Conservation (phyloP, 495 filamentous ascomycete species). For the Neurospora sp. region DNA sequence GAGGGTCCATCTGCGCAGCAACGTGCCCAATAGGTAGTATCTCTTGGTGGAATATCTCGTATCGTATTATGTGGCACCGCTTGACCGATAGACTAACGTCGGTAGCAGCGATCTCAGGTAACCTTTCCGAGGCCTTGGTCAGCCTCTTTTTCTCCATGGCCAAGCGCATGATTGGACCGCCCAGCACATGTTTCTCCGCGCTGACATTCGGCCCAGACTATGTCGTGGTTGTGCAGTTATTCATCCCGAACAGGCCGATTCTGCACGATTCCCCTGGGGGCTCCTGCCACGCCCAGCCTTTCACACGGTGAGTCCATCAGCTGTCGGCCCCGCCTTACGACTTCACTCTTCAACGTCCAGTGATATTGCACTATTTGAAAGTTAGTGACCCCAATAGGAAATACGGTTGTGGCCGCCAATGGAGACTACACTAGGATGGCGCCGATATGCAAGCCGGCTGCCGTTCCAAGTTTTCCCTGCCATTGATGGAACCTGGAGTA, state of each 20-base stretch:
- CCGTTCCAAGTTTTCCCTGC: not conserved
- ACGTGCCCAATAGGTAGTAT: not conserved
- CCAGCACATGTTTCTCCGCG: not conserved
- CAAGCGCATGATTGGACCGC: not conserved
- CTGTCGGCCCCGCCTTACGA: not conserved
- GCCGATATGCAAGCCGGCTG: not conserved
- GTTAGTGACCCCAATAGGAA: not conserved
- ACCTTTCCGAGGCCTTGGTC: not conserved
- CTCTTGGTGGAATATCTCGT: not conserved
- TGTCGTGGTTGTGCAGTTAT: not conserved
- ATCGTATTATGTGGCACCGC: not conserved
- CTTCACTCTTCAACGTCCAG: not conserved
- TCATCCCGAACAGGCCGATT: not conserved
- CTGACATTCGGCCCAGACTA: not conserved
- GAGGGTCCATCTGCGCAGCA: not conserved
- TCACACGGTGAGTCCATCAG: not conserved
- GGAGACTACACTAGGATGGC: not conserved
- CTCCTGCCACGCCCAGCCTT: not conserved
- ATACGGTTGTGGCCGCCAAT: not conserved
- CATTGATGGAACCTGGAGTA: not conserved
- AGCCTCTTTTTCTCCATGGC: not conserved
- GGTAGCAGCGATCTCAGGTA: not conserved
- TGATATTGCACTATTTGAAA: not conserved
- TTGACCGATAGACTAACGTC: not conserved
- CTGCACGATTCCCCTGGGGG: not conserved